Evolutionary conservation across 1,284 basidiomycete species (phyloP), one percentile per base, ranked within the genome.

Genomic region (Austropuccinia psidii): DNA sequence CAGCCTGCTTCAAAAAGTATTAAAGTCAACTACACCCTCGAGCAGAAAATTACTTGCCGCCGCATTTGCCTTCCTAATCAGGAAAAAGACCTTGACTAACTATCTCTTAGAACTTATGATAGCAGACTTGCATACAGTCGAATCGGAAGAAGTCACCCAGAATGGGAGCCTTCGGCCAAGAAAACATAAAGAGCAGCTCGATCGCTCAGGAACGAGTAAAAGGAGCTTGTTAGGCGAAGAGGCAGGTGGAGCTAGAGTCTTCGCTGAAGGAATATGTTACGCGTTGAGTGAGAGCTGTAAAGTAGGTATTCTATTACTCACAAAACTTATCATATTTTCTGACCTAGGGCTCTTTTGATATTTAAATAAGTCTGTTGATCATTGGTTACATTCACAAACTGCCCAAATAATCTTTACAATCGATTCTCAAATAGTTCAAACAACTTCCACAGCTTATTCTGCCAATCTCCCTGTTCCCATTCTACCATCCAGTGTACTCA

Each of bases 201-300:
- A 50, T 64, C 70, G 70, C 9, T 41, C 41, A 50, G 70, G 70
- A 6, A 52, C 50, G 8, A 62, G 21, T 24, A 45, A 49, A 29
- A 37, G 60, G 19, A 52, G 41, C 50, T 55, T 62, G 41, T 50
- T 73, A 4, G 70, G 45, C 13, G 70, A 73, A 64, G 70, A 73
- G 41, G 50, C 50, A 15, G 70, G 70, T 47, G 41, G 70, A 17
- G 70, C 70, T 64, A 35, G 70, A 6, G 39, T 74, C 24, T 74
- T 74, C 43, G 72, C 72, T 19, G 72, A 74, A 35, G 72, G 72
- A 17, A 74, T 74, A 29, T 57, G 47, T 57, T 66, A 39, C 61
- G 62, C 62, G 21, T 39, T 74, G 4, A 33, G 21, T 4, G 72
- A 74, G 31, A 58, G 61, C 27, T 74, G 72, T 35, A 74, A 74